These are phyloP conservation scores for Pleurotus djamor DNA, from an alignment of 768 basidiomycete species.

Conservation along the genomic window DNA sequence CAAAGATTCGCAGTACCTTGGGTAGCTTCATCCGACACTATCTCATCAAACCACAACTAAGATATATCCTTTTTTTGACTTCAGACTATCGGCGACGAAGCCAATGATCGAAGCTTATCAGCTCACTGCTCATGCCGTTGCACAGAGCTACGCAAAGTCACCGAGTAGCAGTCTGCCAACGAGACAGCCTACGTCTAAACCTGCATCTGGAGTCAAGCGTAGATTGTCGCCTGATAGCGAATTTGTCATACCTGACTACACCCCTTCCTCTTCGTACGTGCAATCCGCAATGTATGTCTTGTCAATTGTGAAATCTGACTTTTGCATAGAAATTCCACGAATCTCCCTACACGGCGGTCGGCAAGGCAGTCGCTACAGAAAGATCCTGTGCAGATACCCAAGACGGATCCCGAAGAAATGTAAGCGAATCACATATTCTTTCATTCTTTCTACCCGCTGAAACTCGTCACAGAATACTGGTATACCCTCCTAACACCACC, in stretches of 20 bases:
- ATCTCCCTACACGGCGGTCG: conserved; percentile 22
- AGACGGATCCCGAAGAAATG: conserved; percentile 59
- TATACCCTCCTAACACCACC: conserved; percentile 67
- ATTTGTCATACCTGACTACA: not conserved
- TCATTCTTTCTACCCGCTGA: not conserved
- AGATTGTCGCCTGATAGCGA: not conserved
- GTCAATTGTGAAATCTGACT: no score
- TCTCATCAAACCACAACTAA: no score
- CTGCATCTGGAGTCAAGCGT: conserved; percentile 1
- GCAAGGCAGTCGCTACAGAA: conserved; percentile 27
- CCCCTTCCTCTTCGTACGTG: no score
- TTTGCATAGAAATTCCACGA: no score
- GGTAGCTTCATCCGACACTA: not conserved
- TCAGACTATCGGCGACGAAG: no score
- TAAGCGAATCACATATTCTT: conserved; percentile 25
- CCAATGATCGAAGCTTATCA: no score
- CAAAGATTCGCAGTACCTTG: not conserved
- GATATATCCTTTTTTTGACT: no score
- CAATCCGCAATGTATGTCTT: no score
- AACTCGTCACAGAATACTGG: conserved; percentile 54
- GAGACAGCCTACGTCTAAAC: not conserved
- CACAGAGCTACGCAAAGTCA: not conserved
- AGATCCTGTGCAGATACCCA: conserved; percentile 23
- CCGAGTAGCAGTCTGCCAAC: not conserved
- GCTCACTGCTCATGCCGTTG: not conserved